phyloP scores from a whole-genome alignment of 2,329 filamentous ascomycete species.

The Diaporthe sp. region DNA sequence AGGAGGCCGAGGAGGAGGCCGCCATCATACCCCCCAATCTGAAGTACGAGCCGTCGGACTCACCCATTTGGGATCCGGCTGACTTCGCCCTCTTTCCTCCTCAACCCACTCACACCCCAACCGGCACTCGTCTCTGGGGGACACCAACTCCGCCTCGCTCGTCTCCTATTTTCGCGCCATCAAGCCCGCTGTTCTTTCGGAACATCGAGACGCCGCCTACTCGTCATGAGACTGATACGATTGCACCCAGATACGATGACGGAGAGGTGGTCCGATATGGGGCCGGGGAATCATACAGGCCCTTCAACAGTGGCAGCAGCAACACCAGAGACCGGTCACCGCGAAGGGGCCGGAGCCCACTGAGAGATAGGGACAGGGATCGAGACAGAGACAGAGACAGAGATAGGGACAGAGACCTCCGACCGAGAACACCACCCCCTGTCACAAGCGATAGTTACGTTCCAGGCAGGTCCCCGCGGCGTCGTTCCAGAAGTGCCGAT shows the following conservation, averaged over 20 bases:
- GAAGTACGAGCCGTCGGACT: not conserved
- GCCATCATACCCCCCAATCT: not conserved
- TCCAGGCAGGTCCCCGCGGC: constrained; percentile 57
- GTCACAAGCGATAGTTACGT: constrained; percentile 58
- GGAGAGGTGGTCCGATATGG: constrained; percentile 74
- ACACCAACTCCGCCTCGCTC: not conserved
- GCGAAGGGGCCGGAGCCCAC: constrained; percentile 45
- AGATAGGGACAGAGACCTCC: constrained; percentile 48
- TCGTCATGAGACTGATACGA: constrained; percentile 41
- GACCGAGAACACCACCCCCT: constrained; percentile 48
- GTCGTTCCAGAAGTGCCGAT: constrained; percentile 58
- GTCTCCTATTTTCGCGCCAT: not conserved
- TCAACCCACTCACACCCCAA: constrained; percentile 2
- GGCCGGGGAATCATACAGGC: constrained; percentile 73
- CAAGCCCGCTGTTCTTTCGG: not conserved
- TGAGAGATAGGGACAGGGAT: constrained; percentile 49
- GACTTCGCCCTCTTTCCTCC: not conserved
- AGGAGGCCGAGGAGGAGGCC: not conserved
- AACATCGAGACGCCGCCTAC: not conserved
- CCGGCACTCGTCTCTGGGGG: not conserved
- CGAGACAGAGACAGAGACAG: constrained; percentile 50
- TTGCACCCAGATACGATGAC: constrained; percentile 66
- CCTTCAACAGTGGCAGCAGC: constrained; percentile 60
- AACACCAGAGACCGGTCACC: constrained; percentile 46
- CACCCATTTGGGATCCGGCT: not conserved